Conservation (phyloP, 768 basidiomycete species). For the Panellus pusillus region DNA sequence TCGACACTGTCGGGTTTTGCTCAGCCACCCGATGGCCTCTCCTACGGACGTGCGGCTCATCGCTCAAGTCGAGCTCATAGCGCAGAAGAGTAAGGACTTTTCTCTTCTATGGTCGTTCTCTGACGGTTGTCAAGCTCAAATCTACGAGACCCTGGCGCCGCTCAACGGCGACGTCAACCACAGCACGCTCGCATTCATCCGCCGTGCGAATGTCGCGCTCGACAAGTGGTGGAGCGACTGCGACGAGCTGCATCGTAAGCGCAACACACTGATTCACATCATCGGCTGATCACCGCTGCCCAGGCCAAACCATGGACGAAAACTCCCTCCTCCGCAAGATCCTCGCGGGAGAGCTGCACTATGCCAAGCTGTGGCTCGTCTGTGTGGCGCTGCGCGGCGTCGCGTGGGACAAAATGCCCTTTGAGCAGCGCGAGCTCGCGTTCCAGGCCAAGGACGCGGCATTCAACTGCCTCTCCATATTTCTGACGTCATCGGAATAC, state of each 20-base stretch:
- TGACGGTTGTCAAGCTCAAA: constrained; percentile 63
- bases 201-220: constrained; percentile 81
- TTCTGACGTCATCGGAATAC: constrained; percentile 78
- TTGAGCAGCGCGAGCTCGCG: constrained; percentile 91
- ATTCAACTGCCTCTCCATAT: constrained; percentile 79
- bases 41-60: constrained; percentile 88
- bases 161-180: constrained; percentile 85
- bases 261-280: not conserved
- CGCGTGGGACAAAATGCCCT: constrained; percentile 95
- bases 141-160: constrained; percentile 86
- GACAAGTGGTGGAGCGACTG: constrained; percentile 93
- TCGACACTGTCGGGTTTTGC: constrained; percentile 80
- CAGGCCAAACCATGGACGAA: constrained; percentile 81
- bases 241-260: constrained; percentile 77
- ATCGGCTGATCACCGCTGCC: constrained; percentile 9
- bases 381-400: constrained; percentile 90
- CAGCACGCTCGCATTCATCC: constrained; percentile 82
- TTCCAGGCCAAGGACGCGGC: constrained; percentile 96
- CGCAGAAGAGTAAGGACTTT: constrained; percentile 73
- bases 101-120: not conserved
- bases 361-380: constrained; percentile 93
- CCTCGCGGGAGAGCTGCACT: constrained; percentile 84
- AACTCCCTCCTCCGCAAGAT: constrained; percentile 85
- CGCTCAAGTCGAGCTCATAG: constrained; percentile 86
- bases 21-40: constrained; percentile 84